Percentiles rank a stretch among this genome's conserved stretches.
Evolutionary conservation across 306 rosid genomes (phyloP).

Genomic region (Hylodesmum podocarpum): DNA sequence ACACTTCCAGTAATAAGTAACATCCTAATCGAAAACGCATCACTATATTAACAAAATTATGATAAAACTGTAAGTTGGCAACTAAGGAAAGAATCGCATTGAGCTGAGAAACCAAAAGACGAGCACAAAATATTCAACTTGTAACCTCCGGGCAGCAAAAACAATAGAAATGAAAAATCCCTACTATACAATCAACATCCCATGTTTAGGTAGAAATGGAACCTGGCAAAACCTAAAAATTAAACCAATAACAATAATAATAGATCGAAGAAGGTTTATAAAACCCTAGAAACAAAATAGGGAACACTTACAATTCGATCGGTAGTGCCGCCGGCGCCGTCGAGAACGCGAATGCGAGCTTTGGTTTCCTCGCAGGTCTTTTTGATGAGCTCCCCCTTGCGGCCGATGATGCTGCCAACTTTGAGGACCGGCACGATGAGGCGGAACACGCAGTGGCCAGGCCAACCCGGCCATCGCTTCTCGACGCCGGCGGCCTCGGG

Average conservation of each 20-base stretch:
- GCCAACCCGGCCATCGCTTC: constrained; percentile 96
- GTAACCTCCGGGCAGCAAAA: not conserved
- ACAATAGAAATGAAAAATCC: not conserved
- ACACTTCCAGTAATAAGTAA: not conserved
- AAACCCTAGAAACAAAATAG: constrained; percentile 31
- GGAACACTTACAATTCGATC: constrained; percentile 80
- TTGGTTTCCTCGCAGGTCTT: constrained; percentile 93
- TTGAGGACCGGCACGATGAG: constrained; percentile 81
- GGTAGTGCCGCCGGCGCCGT: constrained; percentile 74
- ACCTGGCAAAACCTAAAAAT: not conserved
- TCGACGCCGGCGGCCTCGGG: constrained; percentile 39
- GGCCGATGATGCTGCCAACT: constrained; percentile 93
- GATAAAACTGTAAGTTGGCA: not conserved
- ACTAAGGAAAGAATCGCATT: not conserved
- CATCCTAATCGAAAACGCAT: not conserved
- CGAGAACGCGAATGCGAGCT: constrained; percentile 94
- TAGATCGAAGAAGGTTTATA: not conserved
- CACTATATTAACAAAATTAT: not conserved
- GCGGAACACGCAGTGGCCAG: constrained; percentile 87
- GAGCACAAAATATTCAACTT: not conserved
- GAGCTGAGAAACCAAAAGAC: not conserved
- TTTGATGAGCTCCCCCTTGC: constrained; percentile 92
- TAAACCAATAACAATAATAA: no score
- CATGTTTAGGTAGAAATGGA: not conserved
- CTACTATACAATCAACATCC: not conserved